Evolutionary conservation across 2,329 filamentous ascomycete genomes (phyloP), one percentile per base, ranked within the genome.

Genomic region (Myriosclerotinia duriaeana): DNA sequence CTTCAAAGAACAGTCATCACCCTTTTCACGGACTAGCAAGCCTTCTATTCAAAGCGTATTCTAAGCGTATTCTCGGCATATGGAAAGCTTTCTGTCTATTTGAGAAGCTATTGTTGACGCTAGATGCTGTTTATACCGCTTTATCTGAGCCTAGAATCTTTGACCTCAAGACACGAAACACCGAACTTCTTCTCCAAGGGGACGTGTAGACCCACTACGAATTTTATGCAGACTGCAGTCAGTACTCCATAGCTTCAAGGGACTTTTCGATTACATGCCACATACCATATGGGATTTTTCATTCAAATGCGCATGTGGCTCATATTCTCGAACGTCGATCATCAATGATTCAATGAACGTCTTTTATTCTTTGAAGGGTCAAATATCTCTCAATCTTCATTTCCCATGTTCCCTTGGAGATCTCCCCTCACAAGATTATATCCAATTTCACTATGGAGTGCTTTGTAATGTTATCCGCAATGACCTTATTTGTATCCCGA

Each of bases 81-180:
- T 17, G 12, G 42, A 44, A 40, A 17, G 36, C 15, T 11, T 40
- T 59, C 42, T 46, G 11, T 42, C 30, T 20, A 36, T 5, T 34
- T 12, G 7, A 17, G 8, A 36, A 50, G 20, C 26, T 12, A 38
- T 50, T 38, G 9, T 7, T 17, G 14, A 61, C 42, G 30, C 20
- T 22, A 40, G 30, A 26, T 22, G 46, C 12, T 22, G 46, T 22
- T 50, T 50, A n/a, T 50, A 26, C 46, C n/a, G 14, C 36, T 14
- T 15, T 55, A 9, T 38, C 26, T 7, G 36, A 22, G 44, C 34
- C 58, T 61, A 34, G 34, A 59, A 50, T 50, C 34, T 26, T 38
- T 5, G 14, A 48, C 14, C 42, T 48, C 11, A 26, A 60, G 44
- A 61, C 58, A 50, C n/a, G 34, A 38, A 61, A 61, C 46, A 48